Evolutionary conservation across 2,329 filamentous ascomycete genomes (phyloP).

Genomic region (Sclerotinia borealis): DNA sequence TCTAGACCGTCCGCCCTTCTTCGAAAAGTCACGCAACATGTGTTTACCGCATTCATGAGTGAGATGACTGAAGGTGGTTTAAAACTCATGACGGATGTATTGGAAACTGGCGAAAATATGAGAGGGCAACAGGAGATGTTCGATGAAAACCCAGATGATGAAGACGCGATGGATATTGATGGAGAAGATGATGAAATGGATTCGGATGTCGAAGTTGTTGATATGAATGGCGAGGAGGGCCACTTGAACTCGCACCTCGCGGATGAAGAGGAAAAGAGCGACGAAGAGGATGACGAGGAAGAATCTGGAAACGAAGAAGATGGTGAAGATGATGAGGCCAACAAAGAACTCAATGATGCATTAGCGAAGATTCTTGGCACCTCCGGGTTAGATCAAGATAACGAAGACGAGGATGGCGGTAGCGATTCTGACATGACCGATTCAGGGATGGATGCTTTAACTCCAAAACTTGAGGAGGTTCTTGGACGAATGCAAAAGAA

Average conservation of each 20-base stretch:
- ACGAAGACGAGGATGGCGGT: constrained; percentile 48
- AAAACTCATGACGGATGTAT: constrained; percentile 57
- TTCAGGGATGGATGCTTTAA: constrained; percentile 88
- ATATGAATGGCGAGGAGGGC: constrained; percentile 40
- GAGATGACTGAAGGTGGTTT: constrained; percentile 70
- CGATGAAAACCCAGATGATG: constrained; percentile 57
- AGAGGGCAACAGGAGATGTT: constrained; percentile 85
- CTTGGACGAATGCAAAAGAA: constrained; percentile 69
- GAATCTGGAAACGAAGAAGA: constrained; percentile 35
- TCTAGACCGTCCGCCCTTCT: constrained; percentile 80
- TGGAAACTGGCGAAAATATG: constrained; percentile 72
- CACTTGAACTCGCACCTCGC: constrained; percentile 35
- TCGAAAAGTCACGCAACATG: constrained; percentile 79
- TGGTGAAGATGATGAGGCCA: constrained; percentile 34
- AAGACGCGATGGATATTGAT: constrained; percentile 40
- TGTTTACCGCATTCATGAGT: constrained; percentile 75
- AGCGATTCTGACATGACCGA: constrained; percentile 84
- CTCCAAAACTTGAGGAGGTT: constrained; percentile 75
- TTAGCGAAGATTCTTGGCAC: constrained; percentile 74
- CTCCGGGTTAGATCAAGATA: constrained; percentile 54
- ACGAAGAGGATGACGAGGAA: constrained; percentile 38
- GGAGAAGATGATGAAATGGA: constrained; percentile 35
- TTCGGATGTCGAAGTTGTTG: constrained; percentile 46
- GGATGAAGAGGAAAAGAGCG: constrained; percentile 40
- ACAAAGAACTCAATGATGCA: constrained; percentile 56